Base-by-base conservation (phyloP, 2,329 filamentous ascomycete genomes). In the Ophiostoma ulmi region DNA sequence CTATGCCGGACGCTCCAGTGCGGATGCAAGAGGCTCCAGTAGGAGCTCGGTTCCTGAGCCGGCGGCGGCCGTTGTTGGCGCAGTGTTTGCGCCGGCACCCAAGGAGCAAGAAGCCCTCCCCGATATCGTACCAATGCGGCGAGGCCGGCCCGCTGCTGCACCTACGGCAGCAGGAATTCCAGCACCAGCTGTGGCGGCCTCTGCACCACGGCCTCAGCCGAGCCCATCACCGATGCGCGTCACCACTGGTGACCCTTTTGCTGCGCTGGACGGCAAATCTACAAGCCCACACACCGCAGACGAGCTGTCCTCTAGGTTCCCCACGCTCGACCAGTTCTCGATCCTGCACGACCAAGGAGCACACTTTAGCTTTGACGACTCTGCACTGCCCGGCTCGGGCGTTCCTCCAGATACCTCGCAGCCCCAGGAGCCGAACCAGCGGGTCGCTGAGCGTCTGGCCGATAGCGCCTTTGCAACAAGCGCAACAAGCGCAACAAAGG, bases 121-220 rank as follows among this genome's bases (percentile, higher is more conserved):
- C 10, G 93, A 97, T 35, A 93, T 99, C 73, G 89, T 91, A 52
- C 95, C 94, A 0, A 98, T 98, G 95, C 88, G 95, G 72, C 87
- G 95, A 80, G 95, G 95, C 4, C 85, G 93, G 73, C 91, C 93
- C 22, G 80, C 83, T 35, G 79, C 79, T 5, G 77, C 81, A 20
- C 78, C 80, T 78, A 69, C 76, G 5, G 76, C 81, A 17, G 78
- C 80, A 78, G 68, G 76, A 70, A 71, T 75, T 10, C 61, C 74
- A 70, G 68, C 73, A 31, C 52, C 52, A 72, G 48, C 55, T 67
- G 35, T 73, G 5, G 35, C 73, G 5, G 85, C 83, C 5, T 84
- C 71, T 39, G 72, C 73, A 22, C 78, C 80, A 11, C 71, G 72
- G 17, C 79, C 80, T 35, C 82, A 83, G 71, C 77, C 80, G 69